Base-by-base conservation (phyloP, 441 rosid genomes). In the Dalechampia spathulata region DNA sequence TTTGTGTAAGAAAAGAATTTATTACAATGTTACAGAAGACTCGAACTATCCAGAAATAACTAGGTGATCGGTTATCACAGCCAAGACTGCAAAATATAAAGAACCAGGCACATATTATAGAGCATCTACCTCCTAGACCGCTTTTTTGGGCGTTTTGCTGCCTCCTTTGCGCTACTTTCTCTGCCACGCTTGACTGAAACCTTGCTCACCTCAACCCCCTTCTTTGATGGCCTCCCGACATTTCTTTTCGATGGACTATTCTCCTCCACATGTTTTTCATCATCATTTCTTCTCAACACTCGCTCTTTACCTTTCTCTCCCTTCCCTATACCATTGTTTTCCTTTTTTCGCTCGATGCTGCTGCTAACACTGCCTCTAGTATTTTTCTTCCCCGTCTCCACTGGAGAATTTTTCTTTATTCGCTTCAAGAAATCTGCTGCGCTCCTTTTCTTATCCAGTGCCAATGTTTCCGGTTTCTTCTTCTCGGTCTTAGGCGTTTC, bases 341-440 rank as follows among this genome's bases (percentile, higher is more conserved):
- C 78, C 61, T 53, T 74, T 12, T 77, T 77, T 55, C 40, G 61
- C 50, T 66, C 76, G 61, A 43, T 61, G 13, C 56, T 28, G 0
- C 72, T 60, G 21, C 20, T 36, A 22, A 41, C 8, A 38, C 34
- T 68, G 58, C 37, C 52, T 5, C 49, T 57, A 30, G 5, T 52
- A 26, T 32, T 69, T 60, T 64, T 74, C 64, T 79, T 69, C 7
- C 71, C 58, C 13, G 75, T 72, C 36, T 63, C 70, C 21, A 40
- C 71, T 0, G 81, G 75, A 22, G 77, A 71, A 57, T 78, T 82
- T 43, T 78, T 78, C 79, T 76, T 69, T 21, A 85, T 82, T 58
- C 85, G 78, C 63, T 77, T 75, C 64, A 82, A 69, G 78, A 82
- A 85, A 57, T 80, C 85, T 11, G 69, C 89, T 1, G 73, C 85